Evolutionary conservation across 2,329 filamentous ascomycete genomes (phyloP), one percentile per base, ranked within the genome.

Genomic region (Arthrobotrys megalospora): DNA sequence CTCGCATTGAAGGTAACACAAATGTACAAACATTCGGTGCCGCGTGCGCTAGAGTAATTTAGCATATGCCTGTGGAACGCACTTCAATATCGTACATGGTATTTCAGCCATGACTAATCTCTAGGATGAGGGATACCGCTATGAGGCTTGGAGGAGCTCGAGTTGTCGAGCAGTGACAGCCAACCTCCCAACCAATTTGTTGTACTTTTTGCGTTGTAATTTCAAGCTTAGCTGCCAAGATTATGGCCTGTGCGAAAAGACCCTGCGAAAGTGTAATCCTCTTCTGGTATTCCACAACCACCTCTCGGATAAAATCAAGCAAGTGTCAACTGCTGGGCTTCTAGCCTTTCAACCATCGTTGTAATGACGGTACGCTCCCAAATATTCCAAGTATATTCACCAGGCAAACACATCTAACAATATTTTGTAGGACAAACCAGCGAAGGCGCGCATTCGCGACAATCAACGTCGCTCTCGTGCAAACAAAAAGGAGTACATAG

Each of bases 381-480:
- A 28, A 28, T 28, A 48, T 24, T 24, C 12, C 19, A 48, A 12
- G 7, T 24, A 24, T 10, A 6, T 24, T 24, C 12, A 48, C 12
- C 7, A 8, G 45, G 24, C 16, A 48, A 12, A 24, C 45, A 48
- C 24, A 21, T 21, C 50, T 55, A 36, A 55, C 14, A 55, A 34
- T 11, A 16, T 7, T 6, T 36, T 50, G 10, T 38, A 72, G 68
- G 68, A 72, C 19, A 53, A 72, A 64, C 43, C 68, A 32, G 58
- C 55, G 11, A 52, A 34, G 34, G 52, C 67, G 16, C 67, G 75
- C n/a, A 67, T 78, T 36, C 62, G 75, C 43, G 52, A 88, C 79
- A 89, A 88, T 82, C 88, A 89, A 83, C 86, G 87, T 55, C 86
- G 86, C 41, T 88, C 86, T 14, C 85, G 88, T 41, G 87, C 86